phyloP scores from a whole-genome alignment of 768 basidiomycete genomes.

The Kwoniella pini region DNA sequence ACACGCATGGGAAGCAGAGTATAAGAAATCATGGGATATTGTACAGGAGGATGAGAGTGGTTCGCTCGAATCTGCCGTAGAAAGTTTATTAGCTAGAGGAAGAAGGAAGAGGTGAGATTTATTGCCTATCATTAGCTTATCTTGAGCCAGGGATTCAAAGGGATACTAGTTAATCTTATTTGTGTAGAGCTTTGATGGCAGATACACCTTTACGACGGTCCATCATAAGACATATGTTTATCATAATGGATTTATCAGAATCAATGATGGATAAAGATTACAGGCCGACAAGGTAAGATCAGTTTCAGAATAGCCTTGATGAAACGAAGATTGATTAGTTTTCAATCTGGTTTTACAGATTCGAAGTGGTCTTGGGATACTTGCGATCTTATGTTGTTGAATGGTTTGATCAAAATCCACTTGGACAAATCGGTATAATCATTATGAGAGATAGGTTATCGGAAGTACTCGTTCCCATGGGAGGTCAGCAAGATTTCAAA shows the following conservation, averaged over 20 bases:
- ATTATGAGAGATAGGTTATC: constrained; percentile 89
- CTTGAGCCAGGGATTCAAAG: no score
- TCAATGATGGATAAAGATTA: constrained; percentile 96
- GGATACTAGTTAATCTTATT: neutral
- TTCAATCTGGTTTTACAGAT: no score
- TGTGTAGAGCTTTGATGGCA: constrained; percentile 39
- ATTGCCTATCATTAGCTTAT: neutral
- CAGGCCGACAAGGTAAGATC: constrained; percentile 67
- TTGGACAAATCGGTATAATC: constrained; percentile 93
- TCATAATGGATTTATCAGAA: constrained; percentile 85
- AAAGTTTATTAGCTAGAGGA: constrained; percentile 82
- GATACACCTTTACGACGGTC: constrained; percentile 83
- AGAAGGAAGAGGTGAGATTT: constrained; percentile 71
- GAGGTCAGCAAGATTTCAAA: constrained; percentile 63
- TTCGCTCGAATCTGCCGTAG: constrained; percentile 83
- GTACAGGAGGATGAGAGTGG: constrained; percentile 95
- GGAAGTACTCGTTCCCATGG: constrained; percentile 87
- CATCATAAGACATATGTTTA: constrained; percentile 91
- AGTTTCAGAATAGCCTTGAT: neutral
- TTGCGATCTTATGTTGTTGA: constrained; percentile 87
- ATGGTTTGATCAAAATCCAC: constrained; percentile 99
- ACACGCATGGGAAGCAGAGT: constrained; percentile 95
- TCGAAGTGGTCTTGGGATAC: constrained; percentile 86
- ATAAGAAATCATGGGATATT: constrained; percentile 92
- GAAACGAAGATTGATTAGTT: no score